Base-by-base conservation (phyloP, 148 eudicot genomes). In the Bassia scoparia region DNA sequence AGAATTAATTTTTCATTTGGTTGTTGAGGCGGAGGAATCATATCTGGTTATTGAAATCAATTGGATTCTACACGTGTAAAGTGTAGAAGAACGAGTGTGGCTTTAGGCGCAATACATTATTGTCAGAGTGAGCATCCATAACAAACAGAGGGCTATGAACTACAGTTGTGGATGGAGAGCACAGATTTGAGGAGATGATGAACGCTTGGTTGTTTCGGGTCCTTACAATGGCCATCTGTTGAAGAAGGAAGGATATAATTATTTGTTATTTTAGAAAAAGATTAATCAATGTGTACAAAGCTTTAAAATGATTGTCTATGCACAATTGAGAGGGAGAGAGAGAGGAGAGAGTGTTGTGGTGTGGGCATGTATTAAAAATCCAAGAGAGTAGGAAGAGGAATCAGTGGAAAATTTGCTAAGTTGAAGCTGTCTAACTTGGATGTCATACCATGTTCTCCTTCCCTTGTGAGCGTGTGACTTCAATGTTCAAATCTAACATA, bases 331-430 rank as follows among this genome's bases (percentile, higher is more conserved):
- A 41, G 46, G 12, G 46, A 8, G 12, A 5, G n/a, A n/a, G n/a
- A n/a, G n/a, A n/a, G n/a, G n/a, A n/a, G n/a, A n/a, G n/a, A n/a
- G n/a, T n/a, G n/a, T 41, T 41, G 33, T 17, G 63, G 49, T 46
- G 66, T 62, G 27, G 58, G 71, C 76, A 50, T 72, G 82, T 79
- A 69, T 73, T 44, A 82, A 17, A 83, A 92, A 90, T 90, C 96
- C 96, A 76, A 55, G 62, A 78, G 80, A 86, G 82, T 87, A 83
- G 91, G 91, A 77, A 37, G 52, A 79, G 86, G 90, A 21, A 73
- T 69, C 69, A 62, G 78, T 74, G 74, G 70, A 62, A 23, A 67
- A 54, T 69, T 38, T 75, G 78, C 72, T 69, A 64, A 48, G 44
- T 70, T 69, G 23, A 70, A 70, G 78, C 69, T 49, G 54, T 38